Percentiles rank a stretch among this genome's conserved stretches.
Evolutionary conservation across 139 green algal species (phyloP).

Genomic region (Chlorella ohadii): DNA sequence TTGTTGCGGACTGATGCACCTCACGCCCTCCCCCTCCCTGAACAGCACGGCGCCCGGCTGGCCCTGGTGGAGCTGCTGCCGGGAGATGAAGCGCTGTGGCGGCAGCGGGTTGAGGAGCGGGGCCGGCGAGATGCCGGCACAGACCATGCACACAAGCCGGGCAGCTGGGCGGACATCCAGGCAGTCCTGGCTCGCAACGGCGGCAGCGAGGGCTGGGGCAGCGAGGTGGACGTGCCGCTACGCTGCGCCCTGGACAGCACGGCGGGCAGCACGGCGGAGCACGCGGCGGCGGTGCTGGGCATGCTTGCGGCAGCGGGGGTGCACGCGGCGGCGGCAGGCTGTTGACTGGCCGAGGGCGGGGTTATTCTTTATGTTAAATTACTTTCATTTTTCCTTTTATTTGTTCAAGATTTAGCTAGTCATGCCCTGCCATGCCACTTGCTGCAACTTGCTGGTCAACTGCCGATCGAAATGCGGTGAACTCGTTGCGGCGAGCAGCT

Average conservation of each 20-base stretch:
- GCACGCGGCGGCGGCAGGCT: neutral
- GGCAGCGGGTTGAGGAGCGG: slow-evolving; percentile 57
- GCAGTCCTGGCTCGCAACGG: slow-evolving; percentile 33
- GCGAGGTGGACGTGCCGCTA: neutral
- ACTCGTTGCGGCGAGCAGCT: too few species aligned
- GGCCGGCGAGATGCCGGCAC: slow-evolving; percentile 19
- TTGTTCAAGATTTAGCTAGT: too few species aligned
- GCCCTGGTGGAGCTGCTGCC: slow-evolving; percentile 67
- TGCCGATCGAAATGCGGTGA: too few species aligned
- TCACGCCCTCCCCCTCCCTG: neutral
- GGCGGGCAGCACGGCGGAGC: neutral
- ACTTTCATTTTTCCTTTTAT: too few species aligned
- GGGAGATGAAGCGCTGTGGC: slow-evolving; percentile 51
- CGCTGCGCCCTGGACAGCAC: slow-evolving; percentile 19
- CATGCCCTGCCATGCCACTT: too few species aligned
- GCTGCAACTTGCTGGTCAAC: too few species aligned
- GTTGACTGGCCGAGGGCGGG: too few species aligned
- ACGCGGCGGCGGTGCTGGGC: neutral
- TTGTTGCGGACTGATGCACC: too few species aligned
- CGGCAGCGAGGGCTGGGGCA: slow-evolving; percentile 18
- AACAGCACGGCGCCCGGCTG: slow-evolving; percentile 41
- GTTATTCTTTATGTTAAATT: too few species aligned
- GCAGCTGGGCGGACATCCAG: slow-evolving; percentile 61
- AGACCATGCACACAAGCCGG: slow-evolving; percentile 60
- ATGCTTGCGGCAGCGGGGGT: neutral